Base-by-base conservation (phyloP, 305 asterid species). In the Fraxinus dipetala region DNA sequence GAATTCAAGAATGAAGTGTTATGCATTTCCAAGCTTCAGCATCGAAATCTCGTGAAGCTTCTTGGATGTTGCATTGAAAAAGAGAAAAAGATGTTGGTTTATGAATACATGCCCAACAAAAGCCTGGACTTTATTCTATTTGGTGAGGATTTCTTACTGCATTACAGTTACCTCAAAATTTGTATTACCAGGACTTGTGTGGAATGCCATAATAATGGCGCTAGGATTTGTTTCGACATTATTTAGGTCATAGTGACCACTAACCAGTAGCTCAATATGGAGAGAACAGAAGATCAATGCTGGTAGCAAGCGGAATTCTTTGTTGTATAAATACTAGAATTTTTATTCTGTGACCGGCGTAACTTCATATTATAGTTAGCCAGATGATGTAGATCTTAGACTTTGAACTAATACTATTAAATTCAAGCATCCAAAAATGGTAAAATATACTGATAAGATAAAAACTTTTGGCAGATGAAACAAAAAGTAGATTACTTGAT, bases 41-140 rank as follows among this genome's bases (percentile, higher is more conserved):
- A 86, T 54, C 82, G 89, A 72, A 88, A 88, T 83, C 91, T 88
- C 0, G 91, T 88, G 48, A 84, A 63, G 83, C 89, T 88, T 48
- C 51, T 86, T 0, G 91, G 91, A 16, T 86, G 87, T 32, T 86
- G 91, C 74, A 24, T 84, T 69, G 54, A 84, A 30, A 81, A 80
- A 79, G 78, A 32, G 31, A 85, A 88, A 77, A 84, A 45, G 54
- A 81, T 84, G 79, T 78, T 88, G 75, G 78, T 88, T 2, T 86
- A 88, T 34, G 91, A 88, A 79, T 88, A 81, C 83, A 78, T 86
- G 89, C 86, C 24, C 8, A 86, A 88, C 81, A 85, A 61, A 59
- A 85, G 89, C 81, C 78, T 88, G 20, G 91, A 88, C 77, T 43
- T 24, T 2, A 86, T 79, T 73, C 78, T 85, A 69, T 87, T 85